Percentiles rank a stretch among this genome's conserved stretches.
Evolutionary conservation across 2,329 filamentous ascomycete genomes (phyloP).

Genomic region (Cladophialophora exuberans): DNA sequence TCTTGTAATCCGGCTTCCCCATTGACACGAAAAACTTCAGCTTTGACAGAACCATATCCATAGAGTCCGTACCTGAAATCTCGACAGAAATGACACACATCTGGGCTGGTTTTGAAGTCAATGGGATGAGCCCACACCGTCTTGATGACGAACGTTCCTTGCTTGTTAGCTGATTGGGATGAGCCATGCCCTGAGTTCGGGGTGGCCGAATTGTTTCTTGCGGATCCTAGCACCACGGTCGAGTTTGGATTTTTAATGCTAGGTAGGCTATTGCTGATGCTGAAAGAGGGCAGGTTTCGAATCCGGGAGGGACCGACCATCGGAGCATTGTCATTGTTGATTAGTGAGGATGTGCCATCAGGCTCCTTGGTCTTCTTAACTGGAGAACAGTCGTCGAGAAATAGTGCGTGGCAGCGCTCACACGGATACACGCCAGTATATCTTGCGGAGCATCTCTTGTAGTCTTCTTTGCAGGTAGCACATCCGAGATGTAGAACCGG

Average conservation of each 20-base stretch:
- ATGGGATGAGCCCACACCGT: conserved; percentile 34
- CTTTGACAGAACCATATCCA: conserved; percentile 23
- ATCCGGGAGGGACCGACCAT: too few relatives aligned
- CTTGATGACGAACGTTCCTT: conserved; percentile 10
- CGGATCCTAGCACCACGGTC: conserved; percentile 1
- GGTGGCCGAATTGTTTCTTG: conserved; percentile 13
- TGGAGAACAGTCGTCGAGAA: not conserved
- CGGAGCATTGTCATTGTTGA: too few relatives aligned
- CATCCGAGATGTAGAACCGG: not conserved
- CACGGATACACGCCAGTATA: not conserved
- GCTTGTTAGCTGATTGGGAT: conserved; percentile 1
- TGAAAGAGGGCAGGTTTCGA: too few relatives aligned
- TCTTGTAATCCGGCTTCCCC: conserved; percentile 22
- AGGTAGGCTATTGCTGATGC: too few relatives aligned
- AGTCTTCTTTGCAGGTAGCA: not conserved
- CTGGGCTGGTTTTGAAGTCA: conserved; percentile 24
- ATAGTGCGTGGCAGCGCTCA: not conserved
- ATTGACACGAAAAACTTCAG: conserved; percentile 21
- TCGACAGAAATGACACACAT: conserved; percentile 31
- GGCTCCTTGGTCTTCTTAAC: too few relatives aligned
- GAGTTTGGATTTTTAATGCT: not conserved
- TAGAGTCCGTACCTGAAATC: conserved; percentile 32
- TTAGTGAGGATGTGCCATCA: too few relatives aligned
- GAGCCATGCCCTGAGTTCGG: conserved; percentile 16
- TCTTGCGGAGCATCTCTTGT: conserved; percentile 7